These are phyloP conservation scores for Oxyria digyna DNA, from an alignment of 148 eudicot species.

Conservation along the genomic window DNA sequence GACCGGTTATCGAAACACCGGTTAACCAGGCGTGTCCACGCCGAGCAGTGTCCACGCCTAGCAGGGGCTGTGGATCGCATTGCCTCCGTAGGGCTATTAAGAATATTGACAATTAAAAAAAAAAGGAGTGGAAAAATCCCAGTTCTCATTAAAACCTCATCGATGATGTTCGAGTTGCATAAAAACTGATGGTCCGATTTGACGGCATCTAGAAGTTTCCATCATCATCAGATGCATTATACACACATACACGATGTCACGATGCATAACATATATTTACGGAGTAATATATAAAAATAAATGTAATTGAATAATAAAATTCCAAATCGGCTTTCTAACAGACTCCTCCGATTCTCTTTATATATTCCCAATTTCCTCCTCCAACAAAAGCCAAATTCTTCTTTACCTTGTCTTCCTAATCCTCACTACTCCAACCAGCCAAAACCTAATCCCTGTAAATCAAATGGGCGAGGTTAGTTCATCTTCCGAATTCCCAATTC, in stretches of 20 bases:
- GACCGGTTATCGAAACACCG: no score
- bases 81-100: no score
- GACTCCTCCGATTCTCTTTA: not conserved
- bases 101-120: no score
- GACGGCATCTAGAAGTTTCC: not conserved
- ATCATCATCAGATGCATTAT: not conserved
- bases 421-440: not conserved
- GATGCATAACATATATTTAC: not conserved
- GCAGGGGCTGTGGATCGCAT: no score
- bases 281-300: not conserved
- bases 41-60: no score
- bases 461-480: slow-evolving; percentile 4
- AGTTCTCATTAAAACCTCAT: not conserved
- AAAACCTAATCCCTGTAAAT: not conserved
- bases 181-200: not conserved
- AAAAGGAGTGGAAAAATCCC: not conserved
- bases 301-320: not conserved
- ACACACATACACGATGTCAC: not conserved
- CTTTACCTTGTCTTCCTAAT: not conserved
- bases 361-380: not conserved
- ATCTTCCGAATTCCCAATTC: not conserved
- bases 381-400: not conserved
- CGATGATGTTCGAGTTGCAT: not conserved
- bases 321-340: not conserved
- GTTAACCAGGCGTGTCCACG: no score